Base-by-base conservation (phyloP, 176 grass and related monocot species). In the Ensete glaucum region DNA sequence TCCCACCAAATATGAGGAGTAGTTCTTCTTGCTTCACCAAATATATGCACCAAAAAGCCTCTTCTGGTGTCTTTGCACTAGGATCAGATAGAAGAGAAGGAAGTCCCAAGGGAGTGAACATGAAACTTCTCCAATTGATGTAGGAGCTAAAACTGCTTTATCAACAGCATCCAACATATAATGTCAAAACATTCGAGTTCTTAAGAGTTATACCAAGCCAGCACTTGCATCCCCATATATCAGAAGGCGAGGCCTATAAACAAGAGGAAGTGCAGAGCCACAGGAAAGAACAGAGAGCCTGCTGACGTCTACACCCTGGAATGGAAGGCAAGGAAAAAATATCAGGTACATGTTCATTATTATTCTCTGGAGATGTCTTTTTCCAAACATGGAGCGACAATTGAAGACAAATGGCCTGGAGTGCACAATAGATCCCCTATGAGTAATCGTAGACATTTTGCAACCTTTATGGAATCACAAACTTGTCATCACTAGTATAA, bases 1-100 rank as follows among this genome's bases (percentile, higher is more conserved):
- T 99, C 96, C 95, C 96, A 99, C 96, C 96, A 99, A 85, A 99
- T 87, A 91, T 99, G 96, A 9, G 96, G 96, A 19, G 88, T 95
- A 78, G 96, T 88, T 82, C 96, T 89, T 88, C 91, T 94, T 57
- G 96, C 96, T 93, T 99, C 96, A 83, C 91, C 88, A 85, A 99
- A 99, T 72, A 99, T 95, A 83, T 99, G 96, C 73, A 99, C 96
- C 51, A 99, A 83, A 23, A 23, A 82, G 96, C 96, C 85, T 99
- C 96, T 87, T 99, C 96, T 82, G 96, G 96, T 78, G 91, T 94
- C 79, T 99, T 99, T 74, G 96, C 96, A 86, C 96, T 99, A 76
- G 88, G 86, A 84, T 99, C 96, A 13, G 96, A 99, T 76, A 99
- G 88, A 84, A 99, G 96, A 85, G 96, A 95, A 25, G 96, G 91